A percentile compares a stretch with the other conserved stretches of the same genome.
phyloP scores from a whole-genome alignment of 768 basidiomycete genomes.

The Panaeolus papilionaceus region DNA sequence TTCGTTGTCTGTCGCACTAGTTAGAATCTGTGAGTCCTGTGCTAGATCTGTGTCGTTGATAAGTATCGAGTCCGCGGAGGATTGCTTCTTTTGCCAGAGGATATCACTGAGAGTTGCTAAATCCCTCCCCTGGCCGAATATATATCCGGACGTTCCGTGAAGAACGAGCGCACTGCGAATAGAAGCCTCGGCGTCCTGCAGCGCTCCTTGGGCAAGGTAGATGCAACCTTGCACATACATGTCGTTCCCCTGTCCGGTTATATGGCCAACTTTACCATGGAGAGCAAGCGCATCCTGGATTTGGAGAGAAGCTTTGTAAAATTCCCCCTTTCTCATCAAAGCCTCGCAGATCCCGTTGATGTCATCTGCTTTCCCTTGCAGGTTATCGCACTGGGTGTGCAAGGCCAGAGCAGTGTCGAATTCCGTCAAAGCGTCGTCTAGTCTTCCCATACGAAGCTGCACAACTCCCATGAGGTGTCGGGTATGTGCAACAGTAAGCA shows the following conservation, averaged over 20 bases:
- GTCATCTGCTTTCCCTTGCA: constrained; percentile 28
- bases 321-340: constrained; percentile 19
- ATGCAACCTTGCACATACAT: constrained; percentile 33
- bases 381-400: constrained; percentile 15
- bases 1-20: neutral
- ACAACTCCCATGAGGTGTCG: constrained; percentile 26
- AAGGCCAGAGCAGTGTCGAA: constrained; percentile 22
- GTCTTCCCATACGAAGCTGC: constrained; percentile 18
- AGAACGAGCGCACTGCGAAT: constrained; percentile 29
- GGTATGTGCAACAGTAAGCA: constrained; percentile 28
- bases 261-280: constrained; percentile 29
- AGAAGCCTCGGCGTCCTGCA: constrained; percentile 28
- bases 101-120: constrained; percentile 30
- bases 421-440: constrained; percentile 21
- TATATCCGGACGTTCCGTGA: constrained; percentile 23
- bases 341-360: constrained; percentile 25
- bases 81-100: constrained; percentile 22
- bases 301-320: constrained; percentile 23
- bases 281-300: constrained; percentile 25
- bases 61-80: neutral
- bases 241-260: constrained; percentile 33
- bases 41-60: neutral
- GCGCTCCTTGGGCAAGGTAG: constrained; percentile 28
- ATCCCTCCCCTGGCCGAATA: constrained; percentile 26
- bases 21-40: neutral